Conservation (phyloP, 2,329 filamentous ascomycete species). For the Gyromitra esculenta region DNA sequence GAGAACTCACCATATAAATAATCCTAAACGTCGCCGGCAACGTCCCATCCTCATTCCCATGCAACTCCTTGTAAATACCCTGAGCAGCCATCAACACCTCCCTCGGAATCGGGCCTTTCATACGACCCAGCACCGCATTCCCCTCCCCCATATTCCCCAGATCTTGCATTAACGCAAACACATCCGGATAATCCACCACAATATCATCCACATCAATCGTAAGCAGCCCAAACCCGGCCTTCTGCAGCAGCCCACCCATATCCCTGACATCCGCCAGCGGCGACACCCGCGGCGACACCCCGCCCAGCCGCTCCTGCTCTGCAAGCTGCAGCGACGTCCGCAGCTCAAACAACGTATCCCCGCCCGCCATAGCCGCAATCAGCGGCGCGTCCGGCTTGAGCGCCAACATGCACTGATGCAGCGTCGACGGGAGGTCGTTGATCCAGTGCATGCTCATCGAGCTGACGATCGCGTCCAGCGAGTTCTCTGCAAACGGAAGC, state of each 20-base stretch:
- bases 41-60: constrained; percentile 80
- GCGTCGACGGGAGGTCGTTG: constrained; percentile 88
- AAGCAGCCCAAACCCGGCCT: constrained; percentile 91
- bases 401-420: constrained; percentile 83
- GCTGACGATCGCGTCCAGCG: constrained; percentile 90
- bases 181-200: constrained; percentile 90
- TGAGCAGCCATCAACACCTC: constrained; percentile 89
- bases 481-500: constrained; percentile 74
- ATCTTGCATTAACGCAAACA: constrained; percentile 90
- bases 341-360: constrained; percentile 91
- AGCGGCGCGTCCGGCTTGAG: constrained; percentile 92
- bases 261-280: constrained; percentile 92
- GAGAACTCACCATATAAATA: constrained; percentile 77
- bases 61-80: constrained; percentile 85
- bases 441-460: constrained; percentile 95
- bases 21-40: constrained; percentile 91
- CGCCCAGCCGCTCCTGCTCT: constrained; percentile 88
- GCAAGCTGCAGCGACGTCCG: constrained; percentile 92
- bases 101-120: constrained; percentile 76
- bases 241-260: constrained; percentile 84
- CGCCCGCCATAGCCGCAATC: constrained; percentile 94
- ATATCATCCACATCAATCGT: constrained; percentile 98
- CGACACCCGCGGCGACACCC: constrained; percentile 88
- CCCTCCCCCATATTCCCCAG: constrained; percentile 95
- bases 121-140: constrained; percentile 86